Base-by-base conservation (phyloP, 805 yeast genomes). In the Ogataea wickerhamii region DNA sequence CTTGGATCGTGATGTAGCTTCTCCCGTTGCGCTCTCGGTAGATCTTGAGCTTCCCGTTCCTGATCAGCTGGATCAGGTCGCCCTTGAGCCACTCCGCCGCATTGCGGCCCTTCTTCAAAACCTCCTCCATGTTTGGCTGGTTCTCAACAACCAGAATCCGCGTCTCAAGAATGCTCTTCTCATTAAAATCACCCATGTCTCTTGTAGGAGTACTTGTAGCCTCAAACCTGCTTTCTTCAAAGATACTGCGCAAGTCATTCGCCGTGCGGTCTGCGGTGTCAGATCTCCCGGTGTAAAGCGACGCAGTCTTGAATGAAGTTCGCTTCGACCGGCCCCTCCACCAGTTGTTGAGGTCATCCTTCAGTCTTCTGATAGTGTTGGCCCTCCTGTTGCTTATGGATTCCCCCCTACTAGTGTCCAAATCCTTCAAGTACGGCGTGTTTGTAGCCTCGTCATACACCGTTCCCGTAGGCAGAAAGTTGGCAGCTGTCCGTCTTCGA, bases 81-180 rank as follows among this genome's bases (percentile, higher is more conserved):
- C 39, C 30, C 29, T 49, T 51, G 17, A 45, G 42, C 47, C 44
- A 46, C 11, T 43, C 46, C 4, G 47, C 38, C 3, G 47, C 53
- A 17, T 36, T 28, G 5, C 24, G 36, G 4, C 56, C 52, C 36
- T 37, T 38, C 25, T 34, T 44, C 29, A 42, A 28, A 8, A 44
- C 39, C 25, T 42, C 46, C 5, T 40, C 45, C 45, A 38, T 30
- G 23, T 38, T 34, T n/a, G 51, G 47, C 35, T 48, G 48, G 33
- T 51, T 53, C 31, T 54, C 56, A 22, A 52, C 40, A 23, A 47
- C 42, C 16, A 52, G 34, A 16, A 52, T 41, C 33, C 53, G 34
- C 7, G 54, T 35, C 32, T 47, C 53, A 11, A 49, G 32, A 6
- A 25, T 26, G 30, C 41, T 38, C 7, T 30, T 40, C 20, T 27